Conservation (phyloP, 1,139 yeast species). For the Wickerhamomyces sp. region DNA sequence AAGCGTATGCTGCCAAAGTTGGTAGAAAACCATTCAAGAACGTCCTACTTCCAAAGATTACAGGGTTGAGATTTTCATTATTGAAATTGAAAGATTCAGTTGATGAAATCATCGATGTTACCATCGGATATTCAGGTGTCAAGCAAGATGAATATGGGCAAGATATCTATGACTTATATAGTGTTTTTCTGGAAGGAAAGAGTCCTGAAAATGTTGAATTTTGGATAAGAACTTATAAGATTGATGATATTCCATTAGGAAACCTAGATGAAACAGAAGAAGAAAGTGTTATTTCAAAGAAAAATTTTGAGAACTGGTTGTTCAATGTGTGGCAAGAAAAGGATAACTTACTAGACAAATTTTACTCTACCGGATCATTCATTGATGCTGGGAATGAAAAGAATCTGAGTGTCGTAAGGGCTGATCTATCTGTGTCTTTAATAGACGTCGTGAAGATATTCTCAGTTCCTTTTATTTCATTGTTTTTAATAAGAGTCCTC, state of each 20-base stretch:
- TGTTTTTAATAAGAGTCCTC: conserved; percentile 4
- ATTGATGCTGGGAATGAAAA: conserved; percentile 19
- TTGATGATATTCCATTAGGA: conserved; percentile 66
- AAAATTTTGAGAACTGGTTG: conserved; percentile 70
- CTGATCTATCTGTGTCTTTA: conserved; percentile 22
- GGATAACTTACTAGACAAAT: conserved; percentile 61
- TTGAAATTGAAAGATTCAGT: conserved; percentile 55
- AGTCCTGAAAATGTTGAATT: conserved; percentile 67
- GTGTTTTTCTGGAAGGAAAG: conserved; percentile 61
- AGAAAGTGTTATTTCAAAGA: conserved; percentile 39
- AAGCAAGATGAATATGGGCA: conserved; percentile 67
- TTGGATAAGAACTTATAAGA: conserved; percentile 53
- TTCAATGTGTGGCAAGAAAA: conserved; percentile 72
- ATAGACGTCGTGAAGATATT: conserved; percentile 29
- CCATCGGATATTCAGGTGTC: conserved; percentile 78
- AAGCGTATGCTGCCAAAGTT: conserved; percentile 49
- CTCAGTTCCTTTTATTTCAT: conserved; percentile 27
- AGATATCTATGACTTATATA: conserved; percentile 60
- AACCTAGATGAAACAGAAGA: conserved; percentile 38
- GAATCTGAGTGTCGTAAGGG: conserved; percentile 16
- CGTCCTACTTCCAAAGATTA: conserved; percentile 72
- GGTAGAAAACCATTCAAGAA: conserved; percentile 48
- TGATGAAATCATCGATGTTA: conserved; percentile 72
- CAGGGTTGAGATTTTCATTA: conserved; percentile 73
- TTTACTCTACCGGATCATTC: conserved; percentile 56